Base-by-base conservation (phyloP, 129 eudicot genomes). In the Centrapalus pauciflorus region DNA sequence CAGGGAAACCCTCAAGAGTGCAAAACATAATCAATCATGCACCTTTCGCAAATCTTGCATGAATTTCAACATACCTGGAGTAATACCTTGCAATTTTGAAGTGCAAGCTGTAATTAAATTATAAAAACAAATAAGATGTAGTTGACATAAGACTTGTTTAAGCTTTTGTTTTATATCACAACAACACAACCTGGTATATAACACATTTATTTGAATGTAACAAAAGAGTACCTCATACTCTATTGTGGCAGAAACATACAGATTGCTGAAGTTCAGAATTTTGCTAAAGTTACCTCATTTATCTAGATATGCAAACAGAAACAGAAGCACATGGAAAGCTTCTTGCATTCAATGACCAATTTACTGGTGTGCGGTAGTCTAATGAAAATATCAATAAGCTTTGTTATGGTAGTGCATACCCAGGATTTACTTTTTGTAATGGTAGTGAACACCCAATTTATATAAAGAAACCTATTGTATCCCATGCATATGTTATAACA, bases 1-100 rank as follows among this genome's bases (percentile, higher is more conserved):
- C n/a, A n/a, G n/a, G n/a, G n/a, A n/a, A n/a, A n/a, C n/a, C n/a
- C 19, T 25, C 57, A 26, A 27, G 7, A 37, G 19, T 19, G 4
- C 35, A 62, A 45, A 37, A 64, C 28, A 32, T 13, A 46, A 33
- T 12, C 17, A 8, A 40, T 43, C 23, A 25, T 20, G 71, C 70
- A 85, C 98, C 98, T 88, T 92, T 1, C 95, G 67, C 27, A 92
- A 80, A 51, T 92, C 87, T 78, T 81, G 85, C 95, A 92, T 92
- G 67, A 87, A 92, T 57, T 81, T 74, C 64, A 92, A 50, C 98
- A 92, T 92, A 68, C 66, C 81, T 6, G 86, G 79, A 61, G 98
- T 88, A 48, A 81, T 82, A 61, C 23, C 96, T 96, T 92, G 83
- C 21, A 28, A 79, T 70, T 60, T 13, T 41, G 12, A 74, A 65